Evolutionary conservation across 768 basidiomycete genomes (phyloP), one percentile per base, ranked within the genome.

Genomic region (Leccinum pellstonianum): DNA sequence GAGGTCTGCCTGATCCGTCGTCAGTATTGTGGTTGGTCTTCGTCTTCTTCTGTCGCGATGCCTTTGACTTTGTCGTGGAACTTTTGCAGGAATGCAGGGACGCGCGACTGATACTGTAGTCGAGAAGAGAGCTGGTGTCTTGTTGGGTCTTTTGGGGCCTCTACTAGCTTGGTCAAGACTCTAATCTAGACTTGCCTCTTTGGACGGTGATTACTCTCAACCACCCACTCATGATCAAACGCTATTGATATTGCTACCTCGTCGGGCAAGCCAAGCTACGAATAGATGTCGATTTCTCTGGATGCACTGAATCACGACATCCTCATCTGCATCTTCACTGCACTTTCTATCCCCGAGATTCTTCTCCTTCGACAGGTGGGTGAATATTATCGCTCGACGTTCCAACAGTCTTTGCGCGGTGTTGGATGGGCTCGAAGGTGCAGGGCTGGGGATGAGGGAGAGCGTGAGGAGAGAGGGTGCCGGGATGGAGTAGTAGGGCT

Each of bases 71-170:
- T 80, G 62, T 84, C 83, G 63, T 90, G 82, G 31, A 92, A 76
- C 65, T 84, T 86, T 61, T 80, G 83, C 14, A 91, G 75, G 70
- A 91, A 91, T 1, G 80, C 73, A 3, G 90, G 90, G 0, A 81
- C 83, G 23, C 79, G 76, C 37, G 81, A 78, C 63, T 78, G 80
- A 71, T 91, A 91, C 3, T 85, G 72, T 17, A 91, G 81, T 46
- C 84, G 80, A 3, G 88, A 85, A 9, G 90, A 91, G 47, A 91
- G 79, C 62, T 91, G 90, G 50, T 85, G 81, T 43, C 83, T 79
- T 17, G 84, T 90, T 8, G 84, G 88, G 69, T 91, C 90, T 73
- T 80, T 86, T 17, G 81, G 58, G 49, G 73, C 68, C 77, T 79
- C 79, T 35, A 27, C 4, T 5, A 17, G 33, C 4, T 23, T 27